Conservation (phyloP, 108 stramenopile genomes). For the Cylindrotheca fusiformis region DNA sequence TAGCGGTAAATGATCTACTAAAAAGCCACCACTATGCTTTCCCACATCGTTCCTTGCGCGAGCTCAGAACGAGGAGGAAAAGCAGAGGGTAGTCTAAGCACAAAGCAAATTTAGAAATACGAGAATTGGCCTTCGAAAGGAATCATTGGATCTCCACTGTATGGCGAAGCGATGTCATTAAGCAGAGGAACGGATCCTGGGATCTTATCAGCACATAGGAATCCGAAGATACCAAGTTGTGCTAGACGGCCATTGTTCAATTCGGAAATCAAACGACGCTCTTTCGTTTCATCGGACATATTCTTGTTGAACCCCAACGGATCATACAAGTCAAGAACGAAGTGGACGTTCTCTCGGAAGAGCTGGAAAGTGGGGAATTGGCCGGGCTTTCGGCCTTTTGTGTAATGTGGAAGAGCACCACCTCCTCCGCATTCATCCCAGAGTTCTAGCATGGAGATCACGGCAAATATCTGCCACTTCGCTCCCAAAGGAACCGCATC, state of each 20-base stretch:
- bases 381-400: slow-evolving; percentile 57
- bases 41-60: too few relatives aligned
- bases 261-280: slow-evolving; percentile 47
- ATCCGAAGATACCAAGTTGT: slow-evolving; percentile 66
- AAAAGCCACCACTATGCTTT: too few relatives aligned
- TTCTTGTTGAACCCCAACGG: slow-evolving; percentile 67
- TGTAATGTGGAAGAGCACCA: slow-evolving; percentile 56
- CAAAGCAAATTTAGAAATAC: slow-evolving; percentile 29
- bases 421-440: slow-evolving; percentile 72
- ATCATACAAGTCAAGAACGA: slow-evolving; percentile 48
- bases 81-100: too few relatives aligned
- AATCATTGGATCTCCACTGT: slow-evolving; percentile 59
- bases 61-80: too few relatives aligned
- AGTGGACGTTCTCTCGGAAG: slow-evolving; percentile 57
- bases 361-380: slow-evolving; percentile 50
- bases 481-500: slow-evolving; percentile 52
- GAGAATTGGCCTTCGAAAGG: slow-evolving; percentile 73
- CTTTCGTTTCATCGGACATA: slow-evolving; percentile 53
- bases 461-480: slow-evolving; percentile 71
- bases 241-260: slow-evolving; percentile 67
- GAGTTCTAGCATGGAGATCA: slow-evolving; percentile 52
- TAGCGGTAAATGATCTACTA: too few relatives aligned
- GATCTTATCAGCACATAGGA: slow-evolving; percentile 50
- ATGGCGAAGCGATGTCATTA: slow-evolving; percentile 44
- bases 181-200: slow-evolving; percentile 61